A percentile compares a stretch with the other conserved stretches of the same genome.
phyloP scores from a whole-genome alignment of 768 basidiomycete genomes.

The Boletus bicolor region DNA sequence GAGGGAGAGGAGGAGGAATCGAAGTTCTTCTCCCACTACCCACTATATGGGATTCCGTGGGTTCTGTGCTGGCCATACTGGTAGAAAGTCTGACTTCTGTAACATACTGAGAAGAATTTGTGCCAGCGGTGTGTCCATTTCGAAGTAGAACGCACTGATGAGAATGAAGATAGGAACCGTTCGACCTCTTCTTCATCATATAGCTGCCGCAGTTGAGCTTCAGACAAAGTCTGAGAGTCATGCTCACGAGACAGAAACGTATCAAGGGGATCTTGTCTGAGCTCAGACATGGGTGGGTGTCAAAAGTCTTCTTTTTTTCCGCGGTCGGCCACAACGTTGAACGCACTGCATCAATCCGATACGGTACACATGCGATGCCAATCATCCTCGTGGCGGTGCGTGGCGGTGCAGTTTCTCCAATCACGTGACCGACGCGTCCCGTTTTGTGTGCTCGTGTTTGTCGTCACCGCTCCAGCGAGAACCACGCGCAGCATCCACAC shows the following conservation, averaged over 20 bases:
- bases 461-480: neutral
- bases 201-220: slow-evolving; percentile 51
- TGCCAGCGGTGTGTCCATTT: neutral
- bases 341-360: no score
- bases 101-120: slow-evolving; percentile 44
- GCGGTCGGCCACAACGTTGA: no score
- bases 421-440: slow-evolving; percentile 32
- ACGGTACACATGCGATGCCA: neutral
- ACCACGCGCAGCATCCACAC: neutral
- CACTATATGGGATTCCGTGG: slow-evolving; percentile 9
- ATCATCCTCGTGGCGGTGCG: neutral
- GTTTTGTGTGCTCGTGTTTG: slow-evolving; percentile 23
- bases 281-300: slow-evolving; percentile 10
- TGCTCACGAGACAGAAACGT: neutral
- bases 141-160: slow-evolving; percentile 42
- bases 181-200: slow-evolving; percentile 66
- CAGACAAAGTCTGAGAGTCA: slow-evolving; percentile 37
- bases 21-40: neutral
- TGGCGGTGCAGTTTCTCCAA: slow-evolving; percentile 2
- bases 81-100: slow-evolving; percentile 48
- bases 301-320: no score
- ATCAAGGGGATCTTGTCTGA: neutral
- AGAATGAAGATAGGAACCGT: slow-evolving; percentile 58
- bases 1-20: slow-evolving; percentile 1
- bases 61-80: slow-evolving; percentile 23